Percentiles rank a stretch among this genome's conserved stretches.
Conservation (phyloP, 139 green algal species). For the Asterochloris sp. region DNA sequence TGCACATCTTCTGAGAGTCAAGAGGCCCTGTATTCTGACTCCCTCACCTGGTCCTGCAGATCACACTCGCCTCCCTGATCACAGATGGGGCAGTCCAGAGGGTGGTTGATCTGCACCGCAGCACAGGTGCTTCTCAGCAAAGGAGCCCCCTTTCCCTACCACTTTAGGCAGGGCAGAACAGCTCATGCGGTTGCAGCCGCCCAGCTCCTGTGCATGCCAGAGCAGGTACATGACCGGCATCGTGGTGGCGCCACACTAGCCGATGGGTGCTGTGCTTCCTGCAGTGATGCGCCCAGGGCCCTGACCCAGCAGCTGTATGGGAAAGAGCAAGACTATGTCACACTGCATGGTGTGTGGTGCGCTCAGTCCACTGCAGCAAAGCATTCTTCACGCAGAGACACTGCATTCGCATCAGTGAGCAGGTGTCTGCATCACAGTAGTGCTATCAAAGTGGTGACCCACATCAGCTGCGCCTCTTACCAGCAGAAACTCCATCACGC, state of each 20-base stretch:
- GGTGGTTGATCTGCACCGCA: constrained; percentile 88
- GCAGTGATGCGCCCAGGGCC: too few species aligned
- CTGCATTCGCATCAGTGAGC: too few species aligned
- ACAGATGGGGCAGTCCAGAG: constrained; percentile 99
- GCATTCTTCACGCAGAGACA: neutral
- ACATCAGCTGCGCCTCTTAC: constrained; percentile 27
- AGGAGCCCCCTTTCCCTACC: neutral
- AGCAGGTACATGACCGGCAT: too few species aligned
- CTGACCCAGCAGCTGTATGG: neutral
- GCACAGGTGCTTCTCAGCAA: neutral
- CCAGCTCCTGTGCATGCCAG: too few species aligned
- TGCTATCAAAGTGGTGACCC: neutral
- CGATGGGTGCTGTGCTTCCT: too few species aligned
- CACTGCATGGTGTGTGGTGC: neutral
- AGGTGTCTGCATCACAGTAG: neutral
- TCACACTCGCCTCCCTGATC: constrained; percentile 99
- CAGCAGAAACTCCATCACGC: constrained; percentile 99
- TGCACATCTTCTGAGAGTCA: too few species aligned
- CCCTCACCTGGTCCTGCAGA: constrained; percentile 81
- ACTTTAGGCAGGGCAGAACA: too few species aligned
- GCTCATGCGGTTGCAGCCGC: too few species aligned
- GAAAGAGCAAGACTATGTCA: neutral
- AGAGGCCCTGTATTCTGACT: too few species aligned
- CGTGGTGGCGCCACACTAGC: too few species aligned
- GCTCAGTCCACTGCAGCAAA: neutral